Percentiles rank a stretch among this genome's conserved stretches.
phyloP scores from a whole-genome alignment of 1,284 basidiomycete genomes.

The Cryptococcus sp. region DNA sequence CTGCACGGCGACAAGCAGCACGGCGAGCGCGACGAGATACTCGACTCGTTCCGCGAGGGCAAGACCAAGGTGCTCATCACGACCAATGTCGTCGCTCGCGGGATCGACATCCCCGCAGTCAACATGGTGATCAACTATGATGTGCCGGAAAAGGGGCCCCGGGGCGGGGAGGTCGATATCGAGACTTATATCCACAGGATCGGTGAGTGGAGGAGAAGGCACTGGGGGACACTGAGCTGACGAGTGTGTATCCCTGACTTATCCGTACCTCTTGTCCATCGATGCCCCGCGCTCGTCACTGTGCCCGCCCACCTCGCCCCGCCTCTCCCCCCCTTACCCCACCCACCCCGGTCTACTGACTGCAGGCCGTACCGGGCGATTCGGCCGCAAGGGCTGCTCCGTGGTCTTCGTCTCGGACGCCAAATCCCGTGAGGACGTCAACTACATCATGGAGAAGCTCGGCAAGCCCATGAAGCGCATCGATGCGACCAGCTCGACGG shows the following conservation, averaged over 20 bases:
- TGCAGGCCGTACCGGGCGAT: constrained; percentile 86
- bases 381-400: constrained; percentile 92
- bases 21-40: constrained; percentile 81
- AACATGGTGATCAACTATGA: constrained; percentile 99
- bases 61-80: constrained; percentile 97
- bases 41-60: constrained; percentile 93
- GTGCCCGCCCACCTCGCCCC: too few species aligned
- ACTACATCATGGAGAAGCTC: constrained; percentile 72
- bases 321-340: too few species aligned
- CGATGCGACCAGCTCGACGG: constrained; percentile 29
- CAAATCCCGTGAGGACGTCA: constrained; percentile 77
- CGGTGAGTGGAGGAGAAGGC: too few species aligned
- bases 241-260: too few species aligned
- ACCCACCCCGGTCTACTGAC: neutral
- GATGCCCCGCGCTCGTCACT: too few species aligned
- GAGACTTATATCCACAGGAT: constrained; percentile 99
- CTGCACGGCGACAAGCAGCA: constrained; percentile 93
- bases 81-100: constrained; percentile 96
- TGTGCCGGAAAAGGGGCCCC: constrained; percentile 69
- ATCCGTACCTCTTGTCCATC: too few species aligned
- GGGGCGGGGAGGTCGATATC: constrained; percentile 64
- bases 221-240: too few species aligned
- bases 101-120: constrained; percentile 98
- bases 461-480: constrained; percentile 55
- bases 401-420: constrained; percentile 93